phyloP scores from a whole-genome alignment of 2,329 filamentous ascomycete genomes.

The Cytospora chrysosperma region DNA sequence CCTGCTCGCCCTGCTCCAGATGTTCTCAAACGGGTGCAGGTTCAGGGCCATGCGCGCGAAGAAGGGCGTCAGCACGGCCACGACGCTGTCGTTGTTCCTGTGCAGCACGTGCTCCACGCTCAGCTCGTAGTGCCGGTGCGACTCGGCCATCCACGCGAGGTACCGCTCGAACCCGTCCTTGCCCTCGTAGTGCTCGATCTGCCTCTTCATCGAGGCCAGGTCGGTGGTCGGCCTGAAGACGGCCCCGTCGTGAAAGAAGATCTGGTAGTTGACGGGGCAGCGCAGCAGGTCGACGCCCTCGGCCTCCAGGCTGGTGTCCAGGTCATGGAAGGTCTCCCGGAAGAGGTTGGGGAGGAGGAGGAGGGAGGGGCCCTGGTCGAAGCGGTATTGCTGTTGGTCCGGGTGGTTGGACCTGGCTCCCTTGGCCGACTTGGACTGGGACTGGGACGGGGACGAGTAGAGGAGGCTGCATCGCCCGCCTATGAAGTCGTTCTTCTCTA shows the following conservation, averaged over 20 bases:
- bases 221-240: constrained; percentile 66
- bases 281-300: constrained; percentile 69
- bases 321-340: constrained; percentile 65
- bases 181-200: constrained; percentile 73
- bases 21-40: constrained; percentile 70
- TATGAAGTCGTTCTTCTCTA: constrained; percentile 75
- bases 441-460: constrained; percentile 30
- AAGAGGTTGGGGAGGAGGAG: constrained; percentile 71
- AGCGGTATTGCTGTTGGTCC: constrained; percentile 51
- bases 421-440: not conserved
- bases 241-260: constrained; percentile 70
- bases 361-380: constrained; percentile 75
- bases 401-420: not conserved
- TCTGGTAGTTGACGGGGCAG: constrained; percentile 73
- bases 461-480: constrained; percentile 71
- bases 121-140: constrained; percentile 69
- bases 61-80: constrained; percentile 55
- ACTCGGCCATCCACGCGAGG: constrained; percentile 63
- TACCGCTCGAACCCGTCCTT: constrained; percentile 70
- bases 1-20: constrained; percentile 62
- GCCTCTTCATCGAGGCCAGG: constrained; percentile 65
- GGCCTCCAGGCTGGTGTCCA: constrained; percentile 62
- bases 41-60: constrained; percentile 59
- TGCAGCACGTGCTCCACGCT: constrained; percentile 64
- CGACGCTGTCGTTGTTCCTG: constrained; percentile 63